Evolutionary conservation across 106 monocot genomes (phyloP).

Genomic region (Dactylorhiza incarnata): DNA sequence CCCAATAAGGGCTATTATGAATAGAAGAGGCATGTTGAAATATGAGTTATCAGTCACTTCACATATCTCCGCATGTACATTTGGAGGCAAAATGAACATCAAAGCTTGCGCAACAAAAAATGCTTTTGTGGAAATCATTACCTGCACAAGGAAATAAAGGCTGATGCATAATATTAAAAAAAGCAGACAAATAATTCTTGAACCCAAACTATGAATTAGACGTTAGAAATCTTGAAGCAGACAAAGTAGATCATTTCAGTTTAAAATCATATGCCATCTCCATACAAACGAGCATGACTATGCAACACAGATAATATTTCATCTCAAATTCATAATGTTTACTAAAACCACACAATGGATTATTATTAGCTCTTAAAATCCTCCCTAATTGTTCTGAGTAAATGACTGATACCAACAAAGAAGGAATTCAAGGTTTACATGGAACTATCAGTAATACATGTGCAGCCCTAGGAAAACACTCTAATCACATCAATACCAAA

Average conservation of each 20-base stretch:
- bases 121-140: slow-evolving; percentile 11
- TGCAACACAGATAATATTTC: neutral
- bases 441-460: neutral
- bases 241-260: neutral
- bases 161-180: neutral
- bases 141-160: neutral
- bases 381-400: no score
- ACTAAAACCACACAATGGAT: neutral
- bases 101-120: slow-evolving; percentile 30
- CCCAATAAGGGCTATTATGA: slow-evolving; percentile 67
- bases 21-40: slow-evolving; percentile 64
- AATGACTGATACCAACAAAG: no score
- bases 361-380: no score
- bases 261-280: neutral
- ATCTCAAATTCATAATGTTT: neutral
- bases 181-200: neutral
- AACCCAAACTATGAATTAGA: neutral
- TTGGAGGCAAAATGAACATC: slow-evolving; percentile 41
- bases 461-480: neutral
- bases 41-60: slow-evolving; percentile 29
- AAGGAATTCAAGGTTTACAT: neutral
- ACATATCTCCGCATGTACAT: slow-evolving; percentile 61
- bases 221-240: neutral
- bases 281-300: neutral
- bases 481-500: neutral